Evolutionary conservation across 2,329 filamentous ascomycete species (phyloP), one percentile per base, ranked within the genome.

Genomic region (Paraconiothyrium sp.): DNA sequence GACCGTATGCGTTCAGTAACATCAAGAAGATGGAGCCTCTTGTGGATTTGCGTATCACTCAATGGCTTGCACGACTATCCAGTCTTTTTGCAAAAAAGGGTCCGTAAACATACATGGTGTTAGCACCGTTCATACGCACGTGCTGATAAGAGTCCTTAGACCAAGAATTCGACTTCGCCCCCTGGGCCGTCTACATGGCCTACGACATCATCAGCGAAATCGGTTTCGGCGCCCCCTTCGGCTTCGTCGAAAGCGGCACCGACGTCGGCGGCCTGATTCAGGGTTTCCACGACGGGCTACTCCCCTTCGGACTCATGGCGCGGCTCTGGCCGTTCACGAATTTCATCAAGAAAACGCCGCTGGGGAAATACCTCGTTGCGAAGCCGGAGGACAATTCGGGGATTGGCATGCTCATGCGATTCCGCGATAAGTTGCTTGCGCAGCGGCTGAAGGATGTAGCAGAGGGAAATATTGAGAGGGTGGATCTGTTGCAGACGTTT

Each of bases 11-110:
- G 57, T 86, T 88, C 67, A 81, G 76, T 48, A 87, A 86, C 66
- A 82, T 88, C 65, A 85, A 84, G 73, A 85, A 82, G 65, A 88
- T 87, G 83, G 86, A 89, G 70, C 83, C 84, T 0, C 65, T 88
- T 34, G 78, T 89, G 2, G 85, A 88, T 61, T 64, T 70, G 1
- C 78, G 82, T 10, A 85, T 88, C 50, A 59, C 71, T 2, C 73
- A 80, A n/a, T 89, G 85, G 86, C 76, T 84, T 9, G 65, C 70
- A 3, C 82, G 79, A n/a, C 76, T 89, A 2, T 76, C 82, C 2
- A 69, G 77, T 2, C 72, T 71, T 5, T 89, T 87, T 63, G 82
- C 77, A 4, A 72, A 78, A 8, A 80, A 78, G 0, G 78, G 80
- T 1, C 71, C 82, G 44, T 54, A 52, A 7, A n/a, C 6, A 30